Conservation (phyloP, 805 yeast species). For the Spathaspora gorwiae region DNA sequence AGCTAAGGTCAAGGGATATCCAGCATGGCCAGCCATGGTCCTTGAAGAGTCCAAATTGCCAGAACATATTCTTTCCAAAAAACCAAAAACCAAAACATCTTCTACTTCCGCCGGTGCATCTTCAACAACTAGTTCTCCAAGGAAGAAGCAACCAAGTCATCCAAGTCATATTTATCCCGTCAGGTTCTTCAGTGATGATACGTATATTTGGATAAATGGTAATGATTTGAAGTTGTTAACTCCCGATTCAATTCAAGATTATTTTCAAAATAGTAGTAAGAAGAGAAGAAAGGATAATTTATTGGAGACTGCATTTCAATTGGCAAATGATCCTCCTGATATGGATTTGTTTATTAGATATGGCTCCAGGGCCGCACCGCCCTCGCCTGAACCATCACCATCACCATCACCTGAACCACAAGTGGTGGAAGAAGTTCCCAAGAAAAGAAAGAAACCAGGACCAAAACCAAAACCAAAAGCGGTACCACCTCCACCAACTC, state of each 20-base stretch:
- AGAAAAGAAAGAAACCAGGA: slow-evolving; percentile 8
- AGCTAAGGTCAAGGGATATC: slow-evolving; percentile 81
- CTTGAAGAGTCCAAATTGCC: slow-evolving; percentile 61
- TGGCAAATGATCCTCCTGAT: slow-evolving; percentile 45
- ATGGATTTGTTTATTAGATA: slow-evolving; percentile 37
- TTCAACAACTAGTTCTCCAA: slow-evolving; percentile 4
- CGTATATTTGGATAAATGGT: slow-evolving; percentile 60
- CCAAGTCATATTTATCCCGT: slow-evolving; percentile 42
- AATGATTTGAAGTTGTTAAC: slow-evolving; percentile 48
- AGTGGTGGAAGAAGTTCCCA: slow-evolving; percentile 34
- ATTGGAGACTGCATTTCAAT: slow-evolving; percentile 47
- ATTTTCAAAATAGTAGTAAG: slow-evolving; percentile 19
- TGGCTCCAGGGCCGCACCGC: slow-evolving; percentile 45
- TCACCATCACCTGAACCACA: slow-evolving; percentile 8
- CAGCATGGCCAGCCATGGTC: slow-evolving; percentile 90
- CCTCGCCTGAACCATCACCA: slow-evolving; percentile 11
- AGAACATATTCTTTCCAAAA: slow-evolving; percentile 43
- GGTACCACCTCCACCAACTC: not conserved
- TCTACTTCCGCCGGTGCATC: not conserved
- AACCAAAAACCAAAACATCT: slow-evolving; percentile 38
- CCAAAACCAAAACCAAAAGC: slow-evolving; percentile 7
- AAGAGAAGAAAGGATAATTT: slow-evolving; percentile 40
- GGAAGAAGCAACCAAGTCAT: slow-evolving; percentile 8
- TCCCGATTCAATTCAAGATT: slow-evolving; percentile 37
- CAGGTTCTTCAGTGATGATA: slow-evolving; percentile 67